Conservation (phyloP, 2,329 filamentous ascomycete genomes). For the Pezicula carpinea region DNA sequence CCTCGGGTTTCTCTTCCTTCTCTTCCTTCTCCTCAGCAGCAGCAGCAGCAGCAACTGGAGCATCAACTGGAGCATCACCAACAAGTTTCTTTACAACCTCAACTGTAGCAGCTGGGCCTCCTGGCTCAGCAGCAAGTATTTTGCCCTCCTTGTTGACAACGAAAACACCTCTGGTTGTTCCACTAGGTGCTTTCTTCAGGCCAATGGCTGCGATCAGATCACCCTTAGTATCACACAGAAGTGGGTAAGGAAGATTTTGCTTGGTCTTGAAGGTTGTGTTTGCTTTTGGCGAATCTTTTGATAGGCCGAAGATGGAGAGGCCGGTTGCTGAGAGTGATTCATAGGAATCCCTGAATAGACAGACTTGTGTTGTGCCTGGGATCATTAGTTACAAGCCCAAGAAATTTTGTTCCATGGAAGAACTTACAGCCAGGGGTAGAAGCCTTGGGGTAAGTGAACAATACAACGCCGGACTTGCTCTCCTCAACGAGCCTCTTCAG, state of each 20-base stretch:
- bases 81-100: slow-evolving; percentile 72
- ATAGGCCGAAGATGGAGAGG: slow-evolving; percentile 85
- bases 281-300: slow-evolving; percentile 79
- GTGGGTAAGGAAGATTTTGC: slow-evolving; percentile 81
- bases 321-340: slow-evolving; percentile 70
- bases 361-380: slow-evolving; percentile 85
- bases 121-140: slow-evolving; percentile 68
- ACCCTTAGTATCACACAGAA: slow-evolving; percentile 76
- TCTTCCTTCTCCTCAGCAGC: too few relatives aligned
- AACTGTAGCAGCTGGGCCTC: slow-evolving; percentile 73
- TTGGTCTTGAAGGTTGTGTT: slow-evolving; percentile 92
- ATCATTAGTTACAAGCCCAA: neutral
- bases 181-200: slow-evolving; percentile 78
- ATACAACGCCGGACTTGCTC: slow-evolving; percentile 79
- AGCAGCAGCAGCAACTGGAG: too few relatives aligned
- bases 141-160: slow-evolving; percentile 79
- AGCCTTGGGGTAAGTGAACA: slow-evolving; percentile 95
- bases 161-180: slow-evolving; percentile 83
- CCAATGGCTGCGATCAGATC: slow-evolving; percentile 81
- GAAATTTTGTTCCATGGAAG: too few relatives aligned
- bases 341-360: slow-evolving; percentile 87
- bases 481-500: slow-evolving; percentile 76
- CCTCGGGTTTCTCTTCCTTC: slow-evolving; percentile 20
- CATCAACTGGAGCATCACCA: slow-evolving; percentile 29
- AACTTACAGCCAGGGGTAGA: slow-evolving; percentile 89